A percentile compares a stretch with the other conserved stretches of the same genome.
These are phyloP conservation scores for Dryas octopetala DNA, from an alignment of 306 rosid genomes.

Conservation along the genomic window DNA sequence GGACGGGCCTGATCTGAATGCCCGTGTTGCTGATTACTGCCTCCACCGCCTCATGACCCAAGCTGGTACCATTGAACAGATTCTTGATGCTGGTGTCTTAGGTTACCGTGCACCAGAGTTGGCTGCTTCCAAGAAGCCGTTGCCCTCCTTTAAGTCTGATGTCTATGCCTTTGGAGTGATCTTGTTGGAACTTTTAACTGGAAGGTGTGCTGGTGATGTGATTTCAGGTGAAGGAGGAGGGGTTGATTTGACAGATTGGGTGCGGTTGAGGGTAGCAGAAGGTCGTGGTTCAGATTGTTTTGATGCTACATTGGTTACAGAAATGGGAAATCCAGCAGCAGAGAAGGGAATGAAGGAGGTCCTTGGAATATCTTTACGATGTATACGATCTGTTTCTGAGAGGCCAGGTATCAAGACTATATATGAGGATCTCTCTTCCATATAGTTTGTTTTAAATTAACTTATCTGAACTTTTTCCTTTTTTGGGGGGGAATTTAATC, in stretches of 20 bases:
- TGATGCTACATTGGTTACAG: conserved; percentile 62
- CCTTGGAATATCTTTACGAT: conserved; percentile 75
- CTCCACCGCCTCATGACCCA: conserved; percentile 98
- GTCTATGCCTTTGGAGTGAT: conserved; percentile 95
- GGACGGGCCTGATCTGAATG: conserved; percentile 87
- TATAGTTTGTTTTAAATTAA: conserved; percentile 50
- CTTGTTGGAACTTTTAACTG: conserved; percentile 79
- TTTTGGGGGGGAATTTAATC: conserved; percentile 65
- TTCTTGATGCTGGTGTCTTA: conserved; percentile 89
- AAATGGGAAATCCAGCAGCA: conserved; percentile 56
- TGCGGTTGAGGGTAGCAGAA: conserved; percentile 71
- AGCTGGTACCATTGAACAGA: conserved; percentile 92
- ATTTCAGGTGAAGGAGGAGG: conserved; percentile 80
- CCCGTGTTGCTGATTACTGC: conserved; percentile 95
- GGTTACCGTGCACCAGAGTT: conserved; percentile 97
- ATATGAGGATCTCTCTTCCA: conserved; percentile 93
- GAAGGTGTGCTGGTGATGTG: conserved; percentile 98
- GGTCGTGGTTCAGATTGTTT: conserved; percentile 88
- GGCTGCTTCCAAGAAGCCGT: conserved; percentile 91
- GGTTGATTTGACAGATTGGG: conserved; percentile 89
- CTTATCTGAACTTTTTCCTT: conserved; percentile 32
- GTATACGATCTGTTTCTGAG: conserved; percentile 75
- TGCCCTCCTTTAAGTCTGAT: conserved; percentile 95
- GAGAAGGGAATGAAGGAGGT: conserved; percentile 96
- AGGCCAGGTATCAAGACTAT: conserved; percentile 93